Evolutionary conservation across 2,329 filamentous ascomycete genomes (phyloP), one percentile per base, ranked within the genome.

Genomic region (Lecanoromycetidae sp.): DNA sequence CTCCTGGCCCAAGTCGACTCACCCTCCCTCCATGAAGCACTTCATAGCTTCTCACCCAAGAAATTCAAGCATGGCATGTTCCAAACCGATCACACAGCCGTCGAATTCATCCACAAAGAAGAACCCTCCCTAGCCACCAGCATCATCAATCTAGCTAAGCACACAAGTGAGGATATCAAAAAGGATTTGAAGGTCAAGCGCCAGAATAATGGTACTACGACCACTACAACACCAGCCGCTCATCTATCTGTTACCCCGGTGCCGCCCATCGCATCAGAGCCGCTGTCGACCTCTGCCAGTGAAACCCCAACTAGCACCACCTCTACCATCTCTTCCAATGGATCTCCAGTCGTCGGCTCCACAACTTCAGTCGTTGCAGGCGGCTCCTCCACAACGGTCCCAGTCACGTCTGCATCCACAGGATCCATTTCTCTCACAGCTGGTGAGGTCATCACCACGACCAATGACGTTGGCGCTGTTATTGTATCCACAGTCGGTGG

Each of bases 21-120:
- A 46, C 69, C 76, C 40, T 71, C 75, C 34, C 67, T 88, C 45
- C 80, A 85, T 61, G 72, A 74, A 38, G 75, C 83, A 44, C 69
- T 87, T 26, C 79, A 84, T 61, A 67, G 71, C 52, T 72, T 79
- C 56, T 68, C 80, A 45, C 73, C 76, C 37, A 71, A 72, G 39
- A 75, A 76, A 58, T 85, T 80, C 64, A 74, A 78, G 59, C 75
- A 84, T 58, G 82, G 81, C 49, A 72, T 84, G 47, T 84, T 80
- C 61, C 71, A 75, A 53, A 76, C 77, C 53, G 80, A 83, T 57
- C 71, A 71, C 54, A 68, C 72, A 9, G 80, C 79, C 22, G 69
- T 83, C 46, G 75, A 82, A 60, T 76, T 73, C 27, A 70, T 83
- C 23, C 74, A 79, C 63, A 67, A 69, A 35, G 71, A 74, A 53